Conservation (phyloP, 441 rosid species). For the Hura crepitans region DNA sequence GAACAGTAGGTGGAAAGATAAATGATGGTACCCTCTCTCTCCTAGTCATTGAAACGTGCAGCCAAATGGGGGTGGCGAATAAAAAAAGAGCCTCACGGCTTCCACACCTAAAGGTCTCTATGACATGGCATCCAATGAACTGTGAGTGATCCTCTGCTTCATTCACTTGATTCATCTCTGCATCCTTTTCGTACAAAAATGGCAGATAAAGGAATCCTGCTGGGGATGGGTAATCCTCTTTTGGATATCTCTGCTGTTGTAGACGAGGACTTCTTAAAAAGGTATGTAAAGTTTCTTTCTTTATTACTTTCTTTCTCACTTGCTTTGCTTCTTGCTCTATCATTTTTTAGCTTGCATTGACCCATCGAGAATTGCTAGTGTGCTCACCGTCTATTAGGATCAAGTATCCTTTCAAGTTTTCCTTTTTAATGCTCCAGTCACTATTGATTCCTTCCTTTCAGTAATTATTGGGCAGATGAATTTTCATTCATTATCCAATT, state of each 20-base stretch:
- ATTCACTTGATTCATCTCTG: background rate
- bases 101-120: too few species aligned
- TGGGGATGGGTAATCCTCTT: conserved; percentile 97
- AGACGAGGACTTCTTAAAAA: conserved; percentile 69
- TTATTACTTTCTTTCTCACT: too few species aligned
- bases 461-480: too few species aligned
- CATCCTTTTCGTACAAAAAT: conserved; percentile 24
- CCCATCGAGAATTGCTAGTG: background rate
- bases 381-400: too few species aligned
- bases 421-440: background rate
- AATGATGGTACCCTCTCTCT: too few species aligned
- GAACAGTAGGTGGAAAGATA: too few species aligned
- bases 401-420: background rate
- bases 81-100: too few species aligned
- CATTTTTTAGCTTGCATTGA: background rate
- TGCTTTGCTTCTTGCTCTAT: background rate
- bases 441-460: too few species aligned
- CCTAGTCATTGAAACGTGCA: too few species aligned
- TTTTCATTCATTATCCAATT: too few species aligned
- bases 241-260: conserved; percentile 91
- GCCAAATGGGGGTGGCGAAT: too few species aligned
- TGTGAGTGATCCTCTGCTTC: background rate
- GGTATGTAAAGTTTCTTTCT: conserved; percentile 32
- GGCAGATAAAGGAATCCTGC: conserved; percentile 58
- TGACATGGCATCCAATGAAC: too few species aligned